Conservation (phyloP, 2,329 filamentous ascomycete species). For the Macrophomina phaseolina region DNA sequence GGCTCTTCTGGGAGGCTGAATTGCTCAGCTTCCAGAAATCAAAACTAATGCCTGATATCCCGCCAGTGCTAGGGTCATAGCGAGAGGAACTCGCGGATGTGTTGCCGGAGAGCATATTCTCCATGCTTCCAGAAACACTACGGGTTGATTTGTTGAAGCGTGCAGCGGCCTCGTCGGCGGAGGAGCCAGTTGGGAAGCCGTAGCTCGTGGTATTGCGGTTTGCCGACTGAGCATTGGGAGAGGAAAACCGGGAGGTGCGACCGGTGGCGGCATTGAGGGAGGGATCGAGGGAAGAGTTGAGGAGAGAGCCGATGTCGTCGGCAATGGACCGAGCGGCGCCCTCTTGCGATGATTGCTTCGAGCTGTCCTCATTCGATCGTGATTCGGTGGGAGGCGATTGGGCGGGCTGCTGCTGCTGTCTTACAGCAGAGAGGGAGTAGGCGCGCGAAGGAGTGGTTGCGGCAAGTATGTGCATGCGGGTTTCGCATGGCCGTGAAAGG, state of each 20-base stretch:
- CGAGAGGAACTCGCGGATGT: background rate
- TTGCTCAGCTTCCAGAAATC: background rate
- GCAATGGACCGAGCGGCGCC: conserved; percentile 2
- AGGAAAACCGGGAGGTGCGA: conserved; percentile 37
- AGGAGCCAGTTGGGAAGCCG: conserved; percentile 11
- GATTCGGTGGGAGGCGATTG: conserved; percentile 17
- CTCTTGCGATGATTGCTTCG: conserved; percentile 31
- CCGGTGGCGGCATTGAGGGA: conserved; percentile 32
- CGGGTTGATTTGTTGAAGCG: background rate
- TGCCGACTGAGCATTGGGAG: conserved; percentile 33
- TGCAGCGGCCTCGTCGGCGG: conserved; percentile 10
- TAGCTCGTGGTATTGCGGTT: conserved; percentile 28
- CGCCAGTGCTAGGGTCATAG: background rate
- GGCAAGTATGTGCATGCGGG: conserved; percentile 15
- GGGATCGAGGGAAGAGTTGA: conserved; percentile 38
- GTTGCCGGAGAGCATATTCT: conserved; percentile 7
- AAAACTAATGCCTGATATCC: background rate
- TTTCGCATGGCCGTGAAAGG: conserved; percentile 19
- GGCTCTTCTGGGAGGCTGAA: background rate
- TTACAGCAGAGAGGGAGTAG: conserved; percentile 12
- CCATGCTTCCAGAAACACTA: background rate
- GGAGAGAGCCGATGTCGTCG: conserved; percentile 34
- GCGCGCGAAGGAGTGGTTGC: background rate
- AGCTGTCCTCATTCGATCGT: conserved; percentile 26
- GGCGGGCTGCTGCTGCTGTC: conserved; percentile 19